Conservation (phyloP, 352 stramenopile species). For the Plasmopara halstedii region DNA sequence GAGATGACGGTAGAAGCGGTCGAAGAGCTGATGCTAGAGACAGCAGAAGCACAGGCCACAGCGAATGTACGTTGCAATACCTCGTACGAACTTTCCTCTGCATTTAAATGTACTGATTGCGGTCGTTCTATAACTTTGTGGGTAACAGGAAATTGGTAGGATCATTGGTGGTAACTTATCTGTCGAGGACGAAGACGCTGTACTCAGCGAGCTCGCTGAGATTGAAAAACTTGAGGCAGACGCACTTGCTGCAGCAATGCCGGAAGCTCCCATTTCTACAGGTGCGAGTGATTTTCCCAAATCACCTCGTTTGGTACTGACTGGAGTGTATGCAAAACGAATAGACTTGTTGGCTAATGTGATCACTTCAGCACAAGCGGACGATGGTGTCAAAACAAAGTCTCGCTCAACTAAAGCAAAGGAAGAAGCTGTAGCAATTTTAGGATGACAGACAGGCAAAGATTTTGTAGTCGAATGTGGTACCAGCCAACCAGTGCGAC, state of each 20-base stretch:
- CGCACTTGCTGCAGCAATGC: constrained; percentile 43
- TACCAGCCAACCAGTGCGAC: too few species aligned
- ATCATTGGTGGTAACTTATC: constrained; percentile 72
- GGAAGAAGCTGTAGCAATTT: constrained; percentile 27
- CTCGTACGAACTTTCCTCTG: too few species aligned
- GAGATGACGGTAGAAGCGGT: constrained; percentile 85
- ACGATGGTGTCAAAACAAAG: constrained; percentile 6
- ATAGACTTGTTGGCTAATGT: constrained; percentile 9
- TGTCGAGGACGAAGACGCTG: constrained; percentile 78
- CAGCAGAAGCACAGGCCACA: constrained; percentile 71
- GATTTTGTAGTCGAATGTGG: constrained; percentile 8
- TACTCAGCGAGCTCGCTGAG: constrained; percentile 76
- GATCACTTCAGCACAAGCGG: constrained; percentile 5
- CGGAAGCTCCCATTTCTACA: constrained; percentile 44
- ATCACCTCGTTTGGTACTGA: background rate
- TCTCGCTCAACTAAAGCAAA: constrained; percentile 11
- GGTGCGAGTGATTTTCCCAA: constrained; percentile 15
- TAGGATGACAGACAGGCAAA: constrained; percentile 15
- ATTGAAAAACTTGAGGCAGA: constrained; percentile 72
- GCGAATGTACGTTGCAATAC: constrained; percentile 42
- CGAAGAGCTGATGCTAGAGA: constrained; percentile 85
- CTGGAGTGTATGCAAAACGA: background rate
- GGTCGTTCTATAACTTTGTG: background rate
- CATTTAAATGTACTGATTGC: too few species aligned
- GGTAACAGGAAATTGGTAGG: constrained; percentile 74